Evolutionary conservation across 768 basidiomycete genomes (phyloP), one percentile per base, ranked within the genome.

Genomic region (Pholiota conissans): DNA sequence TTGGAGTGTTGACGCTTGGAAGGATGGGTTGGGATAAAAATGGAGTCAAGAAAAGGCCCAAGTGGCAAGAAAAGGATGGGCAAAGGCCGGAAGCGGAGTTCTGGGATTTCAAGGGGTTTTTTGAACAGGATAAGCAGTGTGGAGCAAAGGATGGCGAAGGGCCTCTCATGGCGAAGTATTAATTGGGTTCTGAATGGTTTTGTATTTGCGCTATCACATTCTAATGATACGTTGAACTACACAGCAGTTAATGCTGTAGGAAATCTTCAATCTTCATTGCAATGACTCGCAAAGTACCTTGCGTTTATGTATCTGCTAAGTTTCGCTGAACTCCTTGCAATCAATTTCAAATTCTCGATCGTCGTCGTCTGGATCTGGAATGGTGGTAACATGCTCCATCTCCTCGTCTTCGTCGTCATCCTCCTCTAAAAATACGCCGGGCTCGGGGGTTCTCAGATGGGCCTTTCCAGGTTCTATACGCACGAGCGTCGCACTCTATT

Each of bases 1-100:
- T 70, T 0, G 83, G 84, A 7, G 78, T 76, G 57, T 59, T 84
- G 61, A 79, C 79, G 3, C 59, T 66, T 32, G 56, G 57, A 37
- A 64, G 65, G 61, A 51, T 71, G 53, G 70, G 70, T 35, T 61
- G 69, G 57, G 66, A 69, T 2, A 64, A 65, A 52, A 67, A 73
- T 49, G 70, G 68, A 26, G 58, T 39, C n/a, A 39, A 18, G 37
- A 3, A 39, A 18, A 16, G 8, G 37, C 37, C 37, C n/a, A 39
- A 39, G n/a, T 39, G 37, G 37, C n/a, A 39, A 18, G 6, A 18
- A 39, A 39, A 39, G n/a, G 37, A 39, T 4, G n/a, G 37, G 5
- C 37, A 39, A 18, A 39, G 37, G 37, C n/a, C 16, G n/a, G 37
- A 39, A 18, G 37, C 16, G n/a, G 37, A 39, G 37, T 39, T 39